A percentile compares a stretch with the other conserved stretches of the same genome.
Conservation (phyloP, 164 flowering plant species). For the Aristolochia fimbriata region DNA sequence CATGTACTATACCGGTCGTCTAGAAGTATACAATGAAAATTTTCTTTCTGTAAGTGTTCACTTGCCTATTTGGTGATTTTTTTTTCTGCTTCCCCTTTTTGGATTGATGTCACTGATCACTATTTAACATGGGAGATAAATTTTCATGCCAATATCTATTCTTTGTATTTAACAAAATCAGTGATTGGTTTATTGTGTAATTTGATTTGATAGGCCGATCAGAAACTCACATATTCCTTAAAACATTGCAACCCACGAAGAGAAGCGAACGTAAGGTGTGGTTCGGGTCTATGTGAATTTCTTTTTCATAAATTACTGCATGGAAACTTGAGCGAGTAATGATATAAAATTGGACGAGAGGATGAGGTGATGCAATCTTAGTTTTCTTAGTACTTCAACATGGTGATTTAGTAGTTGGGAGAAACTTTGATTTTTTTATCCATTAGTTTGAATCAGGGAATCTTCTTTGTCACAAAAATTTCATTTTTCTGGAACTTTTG, state of each 20-base stretch:
- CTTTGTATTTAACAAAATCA: not conserved
- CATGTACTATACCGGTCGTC: conserved; percentile 99
- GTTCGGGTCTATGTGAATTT: conserved; percentile 24
- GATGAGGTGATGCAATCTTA: too few relatives aligned
- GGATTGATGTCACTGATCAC: not conserved
- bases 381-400: too few relatives aligned
- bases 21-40: conserved; percentile 94
- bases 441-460: too few relatives aligned
- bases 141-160: not conserved
- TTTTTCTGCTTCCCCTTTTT: not conserved
- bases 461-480: not conserved
- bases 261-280: conserved; percentile 88
- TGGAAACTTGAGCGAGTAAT: not conserved
- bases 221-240: conserved; percentile 84
- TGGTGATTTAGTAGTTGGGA: too few relatives aligned
- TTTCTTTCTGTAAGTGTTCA: conserved; percentile 63
- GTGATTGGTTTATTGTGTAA: not conserved
- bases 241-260: conserved; percentile 61
- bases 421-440: too few relatives aligned
- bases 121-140: not conserved
- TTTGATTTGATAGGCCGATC: conserved; percentile 63
- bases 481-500: not conserved
- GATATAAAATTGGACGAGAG: not conserved
- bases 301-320: conserved; percentile 10
- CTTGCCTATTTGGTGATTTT: conserved; percentile 1